phyloP scores from a whole-genome alignment of 345 rosid genomes.

The Orychophragmus violaceus region DNA sequence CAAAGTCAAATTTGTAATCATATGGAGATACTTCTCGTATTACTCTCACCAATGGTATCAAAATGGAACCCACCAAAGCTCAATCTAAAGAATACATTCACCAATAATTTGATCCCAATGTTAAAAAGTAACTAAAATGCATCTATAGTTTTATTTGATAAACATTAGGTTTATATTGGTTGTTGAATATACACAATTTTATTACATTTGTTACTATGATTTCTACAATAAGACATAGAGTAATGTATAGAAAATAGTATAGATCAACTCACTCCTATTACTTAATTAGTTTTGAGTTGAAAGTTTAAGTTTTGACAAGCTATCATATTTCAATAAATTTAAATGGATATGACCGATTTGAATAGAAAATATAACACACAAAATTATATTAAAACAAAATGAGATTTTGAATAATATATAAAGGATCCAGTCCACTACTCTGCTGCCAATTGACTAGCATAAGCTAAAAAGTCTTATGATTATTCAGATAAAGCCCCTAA shows the following conservation, averaged over 20 bases:
- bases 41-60: constrained; percentile 14
- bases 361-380: too few relatives aligned
- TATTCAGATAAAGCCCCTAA: not conserved
- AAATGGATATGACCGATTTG: not conserved
- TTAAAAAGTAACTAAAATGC: not conserved
- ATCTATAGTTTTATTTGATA: not conserved
- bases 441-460: not conserved
- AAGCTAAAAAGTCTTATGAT: not conserved
- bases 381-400: too few relatives aligned
- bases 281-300: not conserved
- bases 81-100: constrained; percentile 20
- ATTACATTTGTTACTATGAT: not conserved
- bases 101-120: not conserved
- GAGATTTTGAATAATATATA: too few relatives aligned
- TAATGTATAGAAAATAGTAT: not conserved
- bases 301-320: not conserved
- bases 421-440: too few relatives aligned
- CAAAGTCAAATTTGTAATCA: constrained; percentile 22
- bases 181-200: not conserved
- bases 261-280: not conserved
- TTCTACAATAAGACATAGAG: not conserved
- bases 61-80: constrained; percentile 25
- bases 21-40: constrained; percentile 18
- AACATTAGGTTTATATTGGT: not conserved
- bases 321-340: not conserved